Base-by-base conservation (phyloP, 139 green algal species). In the Raphidocelis subcapitata region DNA sequence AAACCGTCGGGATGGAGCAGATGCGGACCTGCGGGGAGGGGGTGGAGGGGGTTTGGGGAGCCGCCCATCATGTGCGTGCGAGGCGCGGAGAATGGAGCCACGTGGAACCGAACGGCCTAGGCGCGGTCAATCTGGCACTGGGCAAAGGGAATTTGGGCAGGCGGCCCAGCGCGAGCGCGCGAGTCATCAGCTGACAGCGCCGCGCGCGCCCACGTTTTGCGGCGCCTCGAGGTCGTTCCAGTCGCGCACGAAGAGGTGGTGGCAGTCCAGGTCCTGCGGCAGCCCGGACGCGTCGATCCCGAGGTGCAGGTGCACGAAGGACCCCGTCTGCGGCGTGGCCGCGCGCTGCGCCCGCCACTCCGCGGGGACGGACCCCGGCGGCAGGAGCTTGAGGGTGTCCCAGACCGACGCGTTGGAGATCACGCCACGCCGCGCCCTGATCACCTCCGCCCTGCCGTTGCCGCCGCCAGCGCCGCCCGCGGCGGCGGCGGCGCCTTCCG, bases 291-390 rank as follows among this genome's bases (percentile, higher is more conserved):
- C 87, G 72, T 96, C 81, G 60, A 97, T 93, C n/a, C 93, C 90
- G 28, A 96, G 69, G 74, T 97, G 93, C 35, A 97, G 74, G 81
- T 97, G 93, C 80, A 97, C 85, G 75, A 97, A 96, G 62, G 72
- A 88, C 20, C 85, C 85, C 18, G 83, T 84, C 77, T 86, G 76
- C 15, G 76, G 82, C 5, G 76, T 86, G 1, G 51, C 65, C 44
- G 49, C 54, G 4, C 49, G 56, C 23, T 63, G 36, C 28, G 31
- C 23, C 51, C 44, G 49, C 73, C 80, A 86, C 23, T 81, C 57
- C 29, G 21, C 35, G 0, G 80, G 78, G 2, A 74, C 77, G 0
- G 66, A 79, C 0, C 76, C 77, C 14, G 46, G 31, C 26, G 86
- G 74, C 75, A 94, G 74, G 72, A 94, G 79, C 52, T 77, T 75